These are phyloP conservation scores for Mucor plumbeus DNA, from an alignment of 371 early-diverging fungal species.

Conservation along the genomic window DNA sequence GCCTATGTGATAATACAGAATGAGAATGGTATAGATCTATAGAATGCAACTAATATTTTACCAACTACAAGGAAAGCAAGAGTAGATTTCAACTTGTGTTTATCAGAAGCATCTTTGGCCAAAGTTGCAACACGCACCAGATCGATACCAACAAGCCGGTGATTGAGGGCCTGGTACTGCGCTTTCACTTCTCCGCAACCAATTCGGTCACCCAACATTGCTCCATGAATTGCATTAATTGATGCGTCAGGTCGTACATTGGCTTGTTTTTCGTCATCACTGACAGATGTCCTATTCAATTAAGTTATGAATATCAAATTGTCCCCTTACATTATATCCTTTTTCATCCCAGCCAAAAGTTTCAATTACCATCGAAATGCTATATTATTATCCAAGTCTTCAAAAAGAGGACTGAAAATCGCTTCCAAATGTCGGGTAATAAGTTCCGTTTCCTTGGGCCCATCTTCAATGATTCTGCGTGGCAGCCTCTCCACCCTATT, in stretches of 20 bases:
- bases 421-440: constrained; percentile 30
- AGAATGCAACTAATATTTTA: constrained; percentile 17
- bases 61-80: constrained; percentile 27
- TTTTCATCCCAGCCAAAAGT: constrained; percentile 20
- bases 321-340: no score
- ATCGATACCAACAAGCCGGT: constrained; percentile 28
- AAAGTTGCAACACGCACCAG: constrained; percentile 28
- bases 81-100: constrained; percentile 27
- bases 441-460: constrained; percentile 29
- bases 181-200: constrained; percentile 27
- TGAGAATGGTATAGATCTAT: constrained; percentile 23
- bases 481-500: constrained; percentile 31
- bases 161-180: constrained; percentile 28
- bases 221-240: constrained; percentile 22
- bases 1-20: constrained; percentile 26
- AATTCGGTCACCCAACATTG: constrained; percentile 24
- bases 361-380: constrained; percentile 24
- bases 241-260: constrained; percentile 22
- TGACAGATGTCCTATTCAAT: constrained; percentile 19
- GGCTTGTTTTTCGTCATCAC: constrained; percentile 30
- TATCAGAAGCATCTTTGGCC: constrained; percentile 29
- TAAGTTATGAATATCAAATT: constrained; percentile 21
- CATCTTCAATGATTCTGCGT: constrained; percentile 21
- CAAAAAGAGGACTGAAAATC: constrained; percentile 29
- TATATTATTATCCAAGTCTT: constrained; percentile 29